Evolutionary conservation across 2,329 filamentous ascomycete genomes (phyloP), one percentile per base, ranked within the genome.

Genomic region (Sclerotinia glacialis): DNA sequence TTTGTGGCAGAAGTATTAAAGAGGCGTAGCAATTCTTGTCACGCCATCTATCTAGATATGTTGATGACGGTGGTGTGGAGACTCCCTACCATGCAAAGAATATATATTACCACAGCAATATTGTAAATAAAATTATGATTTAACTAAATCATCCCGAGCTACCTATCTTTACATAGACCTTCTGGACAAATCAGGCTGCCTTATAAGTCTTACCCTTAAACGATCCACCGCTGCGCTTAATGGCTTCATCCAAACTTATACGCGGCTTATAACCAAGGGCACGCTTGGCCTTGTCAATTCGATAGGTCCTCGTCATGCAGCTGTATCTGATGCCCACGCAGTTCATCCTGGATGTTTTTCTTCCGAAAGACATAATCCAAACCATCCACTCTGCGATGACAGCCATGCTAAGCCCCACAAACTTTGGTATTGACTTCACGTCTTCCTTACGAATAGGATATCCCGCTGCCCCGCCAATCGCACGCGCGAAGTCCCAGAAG

Each of bases 401-500:
- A 8, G 68, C 67, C 37, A 71, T 66, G 1, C 34, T 2, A 26
- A 69, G 50, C 5, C 52, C 67, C 2, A 69, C 3, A 26, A 50
- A 62, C 40, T n/a, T 58, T 23, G 68, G 67, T 8, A 72, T 61
- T 3, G n/a, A 40, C 9, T 31, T 52, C 6, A 70, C 53, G 18
- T 71, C 52, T 37, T 66, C 63, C 40, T 56, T 55, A 6, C 55
- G 37, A 3, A 58, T 66, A 18, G 47, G 55, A 65, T 67, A 65
- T 0, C 65, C 68, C 21, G 66, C 68, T 1, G 59, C 62, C 21
- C 52, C 58, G 23, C 61, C 69, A 12, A 69, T 59, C 12, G 37
- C 56, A 8, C 68, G 63, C 7, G 37, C 63, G n/a, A 69, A 67
- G 3, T 71, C 59, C 67, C 70, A 72, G 23, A 72, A 70, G 1